These are phyloP conservation scores for Yamadazyma mexicana DNA, from an alignment of 1,139 yeast species.

Conservation along the genomic window DNA sequence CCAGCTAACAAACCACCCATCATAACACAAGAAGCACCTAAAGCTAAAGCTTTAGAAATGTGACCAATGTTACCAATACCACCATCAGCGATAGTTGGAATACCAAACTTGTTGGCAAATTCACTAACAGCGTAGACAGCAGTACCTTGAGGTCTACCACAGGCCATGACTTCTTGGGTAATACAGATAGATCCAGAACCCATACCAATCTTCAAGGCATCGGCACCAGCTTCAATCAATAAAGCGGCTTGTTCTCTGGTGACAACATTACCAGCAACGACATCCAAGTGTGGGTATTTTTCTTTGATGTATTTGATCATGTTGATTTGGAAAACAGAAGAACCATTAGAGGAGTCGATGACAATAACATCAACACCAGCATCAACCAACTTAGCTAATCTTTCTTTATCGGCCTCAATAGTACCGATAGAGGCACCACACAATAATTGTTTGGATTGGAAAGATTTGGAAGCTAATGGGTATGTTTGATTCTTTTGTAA, in stretches of 20 bases:
- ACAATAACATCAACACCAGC: constrained; percentile 98
- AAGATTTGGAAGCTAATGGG: constrained; percentile 94
- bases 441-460: constrained; percentile 88
- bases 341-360: constrained; percentile 96
- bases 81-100: constrained; percentile 98
- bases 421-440: constrained; percentile 99
- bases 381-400: constrained; percentile 80
- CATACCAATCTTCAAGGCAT: constrained; percentile 98
- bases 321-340: constrained; percentile 90
- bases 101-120: constrained; percentile 86
- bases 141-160: constrained; percentile 99
- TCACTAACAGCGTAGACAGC: constrained; percentile 88
- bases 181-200: constrained; percentile 99
- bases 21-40: constrained; percentile 98
- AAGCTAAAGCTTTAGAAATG: constrained; percentile 92
- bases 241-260: constrained; percentile 99
- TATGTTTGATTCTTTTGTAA: constrained; percentile 91
- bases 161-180: constrained; percentile 99
- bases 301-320: constrained; percentile 90
- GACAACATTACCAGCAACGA: constrained; percentile 97
- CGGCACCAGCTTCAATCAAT: constrained; percentile 94
- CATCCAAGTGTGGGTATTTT: constrained; percentile 76
- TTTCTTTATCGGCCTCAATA: constrained; percentile 80
- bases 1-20: constrained; percentile 99
- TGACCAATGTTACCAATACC: constrained; percentile 99